Evolutionary conservation across 164 flowering plant genomes (phyloP).

Genomic region (Nymphaea colorata): DNA sequence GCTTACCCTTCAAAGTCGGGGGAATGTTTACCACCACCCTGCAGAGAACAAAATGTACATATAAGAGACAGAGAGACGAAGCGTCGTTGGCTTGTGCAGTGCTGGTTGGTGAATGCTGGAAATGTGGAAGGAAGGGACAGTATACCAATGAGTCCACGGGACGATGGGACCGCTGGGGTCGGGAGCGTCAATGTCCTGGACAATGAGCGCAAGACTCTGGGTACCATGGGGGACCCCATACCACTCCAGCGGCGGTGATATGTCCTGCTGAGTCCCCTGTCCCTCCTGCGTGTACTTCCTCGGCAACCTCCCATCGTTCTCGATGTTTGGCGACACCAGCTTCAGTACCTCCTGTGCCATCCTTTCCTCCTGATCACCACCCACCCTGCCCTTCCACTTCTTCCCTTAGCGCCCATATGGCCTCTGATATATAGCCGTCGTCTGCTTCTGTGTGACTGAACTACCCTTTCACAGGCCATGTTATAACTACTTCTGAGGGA

Average conservation of each 20-base stretch:
- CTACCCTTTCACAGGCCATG: no score
- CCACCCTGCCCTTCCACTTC: no score
- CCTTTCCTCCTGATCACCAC: not conserved
- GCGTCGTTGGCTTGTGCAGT: not conserved
- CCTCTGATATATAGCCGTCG: no score
- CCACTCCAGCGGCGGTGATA: conserved; percentile 86
- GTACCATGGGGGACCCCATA: conserved; percentile 72
- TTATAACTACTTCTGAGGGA: no score
- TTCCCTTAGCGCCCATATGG: no score
- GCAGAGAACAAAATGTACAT: not conserved
- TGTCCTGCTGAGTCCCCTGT: conserved; percentile 56
- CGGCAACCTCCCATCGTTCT: conserved; percentile 46
- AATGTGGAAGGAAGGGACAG: not conserved
- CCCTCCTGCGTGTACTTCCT: conserved; percentile 64
- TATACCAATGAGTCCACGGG: conserved; percentile 47
- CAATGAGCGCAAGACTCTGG: conserved; percentile 53
- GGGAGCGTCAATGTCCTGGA: conserved; percentile 64
- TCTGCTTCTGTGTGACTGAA: no score
- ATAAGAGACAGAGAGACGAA: not conserved
- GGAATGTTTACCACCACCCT: conserved; percentile 69
- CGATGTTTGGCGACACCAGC: conserved; percentile 30
- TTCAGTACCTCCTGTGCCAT: conserved; percentile 42
- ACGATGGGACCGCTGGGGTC: conserved; percentile 52
- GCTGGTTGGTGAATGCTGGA: no score
- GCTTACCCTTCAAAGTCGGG: conserved; percentile 40